Evolutionary conservation across 352 stramenopile species (phyloP).

Genomic region (Phytophthora podocarpi): DNA sequence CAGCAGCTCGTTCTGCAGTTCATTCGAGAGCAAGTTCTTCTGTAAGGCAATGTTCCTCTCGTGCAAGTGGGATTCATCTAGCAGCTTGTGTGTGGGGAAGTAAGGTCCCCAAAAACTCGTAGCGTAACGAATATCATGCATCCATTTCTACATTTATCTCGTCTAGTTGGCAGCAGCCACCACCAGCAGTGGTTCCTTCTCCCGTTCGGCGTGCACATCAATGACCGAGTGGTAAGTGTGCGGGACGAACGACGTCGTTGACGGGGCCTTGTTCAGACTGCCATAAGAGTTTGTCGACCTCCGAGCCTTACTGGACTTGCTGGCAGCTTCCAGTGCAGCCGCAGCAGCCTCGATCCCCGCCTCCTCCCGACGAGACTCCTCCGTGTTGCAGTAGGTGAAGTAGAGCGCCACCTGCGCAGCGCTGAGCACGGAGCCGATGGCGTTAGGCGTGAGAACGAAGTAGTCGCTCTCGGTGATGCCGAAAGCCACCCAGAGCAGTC

Average conservation of each 20-base stretch:
- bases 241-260: conserved; percentile 3
- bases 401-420: conserved; percentile 48
- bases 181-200: conserved; percentile 30
- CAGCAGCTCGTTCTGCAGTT: conserved; percentile 18
- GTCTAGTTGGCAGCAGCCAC: conserved; percentile 31
- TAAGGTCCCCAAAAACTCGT: conserved; percentile 4
- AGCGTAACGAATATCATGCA: conserved; percentile 7
- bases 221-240: conserved; percentile 18
- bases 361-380: conserved; percentile 27
- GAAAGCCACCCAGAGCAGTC: conserved; percentile 54
- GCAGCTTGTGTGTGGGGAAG: conserved; percentile 15
- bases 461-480: conserved; percentile 43
- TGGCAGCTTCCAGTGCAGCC: conserved; percentile 15
- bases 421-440: conserved; percentile 47
- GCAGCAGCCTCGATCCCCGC: conserved; percentile 22
- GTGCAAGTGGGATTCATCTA: conserved; percentile 20
- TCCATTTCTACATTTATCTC: conserved; percentile 8
- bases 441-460: conserved; percentile 47
- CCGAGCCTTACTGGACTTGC: conserved; percentile 1
- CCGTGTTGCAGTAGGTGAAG: conserved; percentile 41
- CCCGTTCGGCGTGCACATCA: conserved; percentile 12
- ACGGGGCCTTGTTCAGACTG: conserved; percentile 12
- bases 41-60: conserved; percentile 26
- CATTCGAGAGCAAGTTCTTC: conserved; percentile 27
- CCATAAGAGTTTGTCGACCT: conserved; percentile 18